Evolutionary conservation across 2,329 filamentous ascomycete species (phyloP), one percentile per base, ranked within the genome.

Genomic region (Exophiala alcalophila): DNA sequence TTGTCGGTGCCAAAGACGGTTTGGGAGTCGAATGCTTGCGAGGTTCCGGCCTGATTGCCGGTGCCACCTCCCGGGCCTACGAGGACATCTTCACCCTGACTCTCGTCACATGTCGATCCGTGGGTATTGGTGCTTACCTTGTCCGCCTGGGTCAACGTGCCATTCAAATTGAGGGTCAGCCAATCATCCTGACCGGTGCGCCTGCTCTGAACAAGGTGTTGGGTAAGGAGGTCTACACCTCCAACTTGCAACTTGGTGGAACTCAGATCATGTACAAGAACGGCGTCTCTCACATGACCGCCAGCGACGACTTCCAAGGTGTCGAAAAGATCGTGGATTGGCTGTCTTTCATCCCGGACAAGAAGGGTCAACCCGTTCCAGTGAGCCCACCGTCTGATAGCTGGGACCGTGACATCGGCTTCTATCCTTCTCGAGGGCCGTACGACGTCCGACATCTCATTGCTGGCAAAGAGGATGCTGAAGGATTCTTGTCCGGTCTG

Each of bases 181-280:
- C 92, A 26, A 98, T 98, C 66, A 98, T 98, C 61, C 80, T 98
- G 52, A 98, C 92, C 59, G 92, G 92, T 78, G 92, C 92, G 34
- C 87, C 88, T 54, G 92, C 92, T 47, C 84, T 98, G 66, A 98
- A 98, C 81, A 98, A 97, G 73, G 77, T 98, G 59, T 81, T 98
- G 49, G 92, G 92, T 61, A 89, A 94, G 57, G 92, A 98, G 69
- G 91, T 98, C 20, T 98, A 98, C 74, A 96, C 92, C 16, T 97
- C 92, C 49, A 98, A 98, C 78, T 72, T 98, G 62, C 92, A 98
- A 75, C 87, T 98, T 54, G 92, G 92, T 81, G 92, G 92, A 59
- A 98, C 92, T n/a, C 92, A 98, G 71, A 98, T 98, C 78, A 98
- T 98, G 92, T 97, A 98, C 81, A 90, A 87, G 73, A 98, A 98